phyloP scores from a whole-genome alignment of 2,329 filamentous ascomycete genomes.

The Fusarium floridanum region DNA sequence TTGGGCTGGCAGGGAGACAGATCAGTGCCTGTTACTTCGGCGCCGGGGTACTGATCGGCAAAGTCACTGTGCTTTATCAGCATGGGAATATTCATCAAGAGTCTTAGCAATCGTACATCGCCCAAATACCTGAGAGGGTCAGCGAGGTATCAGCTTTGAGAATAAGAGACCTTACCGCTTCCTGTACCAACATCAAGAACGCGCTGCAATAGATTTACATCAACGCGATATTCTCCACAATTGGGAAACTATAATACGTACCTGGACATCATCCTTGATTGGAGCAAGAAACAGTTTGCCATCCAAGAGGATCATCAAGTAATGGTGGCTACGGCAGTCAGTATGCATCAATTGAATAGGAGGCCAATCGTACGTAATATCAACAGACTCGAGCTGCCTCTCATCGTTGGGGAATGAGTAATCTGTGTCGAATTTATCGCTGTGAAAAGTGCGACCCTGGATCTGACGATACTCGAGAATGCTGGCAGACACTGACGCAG shows the following conservation, averaged over 20 bases:
- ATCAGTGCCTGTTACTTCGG: conserved; percentile 34
- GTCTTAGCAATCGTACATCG: conserved; percentile 5
- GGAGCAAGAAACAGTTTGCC: conserved; percentile 16
- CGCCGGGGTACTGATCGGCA: conserved; percentile 31
- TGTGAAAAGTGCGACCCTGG: conserved; percentile 30
- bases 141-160: rapidly evolving
- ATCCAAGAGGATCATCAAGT: conserved; percentile 16
- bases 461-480: conserved; percentile 28
- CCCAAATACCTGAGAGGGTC: conserved; percentile 19
- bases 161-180: neutral
- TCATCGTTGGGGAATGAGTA: conserved; percentile 29
- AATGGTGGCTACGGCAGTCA: conserved; percentile 13
- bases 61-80: conserved; percentile 30
- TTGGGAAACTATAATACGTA: neutral
- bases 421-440: conserved; percentile 23
- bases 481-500: conserved; percentile 22
- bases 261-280: neutral
- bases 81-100: neutral
- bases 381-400: conserved; percentile 19
- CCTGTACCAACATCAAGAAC: conserved; percentile 29
- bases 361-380: conserved; percentile 15
- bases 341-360: neutral
- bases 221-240: neutral
- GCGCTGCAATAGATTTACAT: neutral
- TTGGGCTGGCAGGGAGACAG: conserved; percentile 36